Evolutionary conservation across 2,329 filamentous ascomycete genomes (phyloP).

Genomic region (Aspergillus fischeri): DNA sequence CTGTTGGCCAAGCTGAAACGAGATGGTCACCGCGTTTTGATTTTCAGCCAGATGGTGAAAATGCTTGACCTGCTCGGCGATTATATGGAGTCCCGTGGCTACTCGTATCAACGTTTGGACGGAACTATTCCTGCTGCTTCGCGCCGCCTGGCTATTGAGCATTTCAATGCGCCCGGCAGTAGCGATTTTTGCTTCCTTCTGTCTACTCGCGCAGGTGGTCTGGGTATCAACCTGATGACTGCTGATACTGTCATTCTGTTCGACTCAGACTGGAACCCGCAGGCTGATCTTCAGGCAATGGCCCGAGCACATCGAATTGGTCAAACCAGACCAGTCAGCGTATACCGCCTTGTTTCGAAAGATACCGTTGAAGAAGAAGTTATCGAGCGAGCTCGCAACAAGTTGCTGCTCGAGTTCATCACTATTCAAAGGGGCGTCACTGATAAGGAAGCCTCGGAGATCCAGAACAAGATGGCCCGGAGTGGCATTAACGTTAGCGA

Average conservation of each 20-base stretch:
- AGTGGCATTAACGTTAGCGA: constrained; percentile 60
- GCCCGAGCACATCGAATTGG: constrained; percentile 96
- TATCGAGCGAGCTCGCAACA: constrained; percentile 91
- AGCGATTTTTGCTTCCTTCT: constrained; percentile 95
- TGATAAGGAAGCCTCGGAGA: constrained; percentile 81
- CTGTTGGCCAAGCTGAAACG: constrained; percentile 90
- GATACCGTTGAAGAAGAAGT: constrained; percentile 98
- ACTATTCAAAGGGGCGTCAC: constrained; percentile 97
- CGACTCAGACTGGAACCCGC: constrained; percentile 94
- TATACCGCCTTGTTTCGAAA: constrained; percentile 94
- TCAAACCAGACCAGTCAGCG: constrained; percentile 91
- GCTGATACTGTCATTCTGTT: constrained; percentile 97
- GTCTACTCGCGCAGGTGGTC: constrained; percentile 89
- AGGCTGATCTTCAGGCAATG: constrained; percentile 97
- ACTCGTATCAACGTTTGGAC: constrained; percentile 90
- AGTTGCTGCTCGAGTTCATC: constrained; percentile 93
- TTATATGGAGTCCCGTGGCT: constrained; percentile 87
- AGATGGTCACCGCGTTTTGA: constrained; percentile 91
- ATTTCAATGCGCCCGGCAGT: constrained; percentile 96
- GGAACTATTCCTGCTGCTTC: constrained; percentile 88
- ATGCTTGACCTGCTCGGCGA: constrained; percentile 96
- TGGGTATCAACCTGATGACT: constrained; percentile 99
- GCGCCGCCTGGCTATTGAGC: constrained; percentile 90
- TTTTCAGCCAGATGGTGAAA: constrained; percentile 99
- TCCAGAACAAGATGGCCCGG: constrained; percentile 72